Conservation (phyloP, 176 grass and related monocot genomes). For the barley (Hordeum vulgare) region MorexV3_pseudomolecules_assembly NC_058522.1:504755505-504756004, state of each 20-base stretch:
- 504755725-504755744: background rate
- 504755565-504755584: slow-evolving; percentile 59
- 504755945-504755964: slow-evolving; percentile 74
- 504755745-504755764: background rate
- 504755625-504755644: slow-evolving; percentile 59
- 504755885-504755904: slow-evolving; percentile 87
- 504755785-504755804: slow-evolving; percentile 11
- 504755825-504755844: slow-evolving; percentile 66
- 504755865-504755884: slow-evolving; percentile 74
- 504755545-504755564: slow-evolving; percentile 80
- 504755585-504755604: slow-evolving; percentile 70
- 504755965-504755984: slow-evolving; percentile 96
- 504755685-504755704: slow-evolving; percentile 78
- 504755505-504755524: slow-evolving; percentile 29
- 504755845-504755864: slow-evolving; percentile 65
- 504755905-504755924: slow-evolving; percentile 70
- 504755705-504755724: slow-evolving; percentile 52
- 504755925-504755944: slow-evolving; percentile 79
- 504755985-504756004: slow-evolving; percentile 76
- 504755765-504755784: background rate
- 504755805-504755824: slow-evolving; percentile 75
- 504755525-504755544: slow-evolving; percentile 61
- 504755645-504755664: slow-evolving; percentile 51
- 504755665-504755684: slow-evolving; percentile 58
- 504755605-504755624: slow-evolving; percentile 66